phyloP scores from a whole-genome alignment of 2,329 filamentous ascomycete species.

The Byssoonygena ceratinophila region DNA sequence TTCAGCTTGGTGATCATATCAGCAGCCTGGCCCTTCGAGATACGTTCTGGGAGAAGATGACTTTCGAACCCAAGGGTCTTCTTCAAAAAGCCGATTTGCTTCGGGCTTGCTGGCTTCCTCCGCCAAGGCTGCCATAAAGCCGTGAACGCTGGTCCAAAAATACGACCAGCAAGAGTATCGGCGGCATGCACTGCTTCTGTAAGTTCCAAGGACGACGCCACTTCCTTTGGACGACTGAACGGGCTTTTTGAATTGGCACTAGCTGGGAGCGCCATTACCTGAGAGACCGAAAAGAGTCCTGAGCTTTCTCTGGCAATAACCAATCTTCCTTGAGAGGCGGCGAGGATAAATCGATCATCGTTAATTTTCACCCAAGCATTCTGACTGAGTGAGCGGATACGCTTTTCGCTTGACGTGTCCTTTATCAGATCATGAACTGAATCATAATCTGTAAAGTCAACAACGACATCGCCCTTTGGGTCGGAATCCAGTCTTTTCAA shows the following conservation, averaged over 20 bases:
- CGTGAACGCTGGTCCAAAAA: conserved; percentile 60
- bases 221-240: conserved; percentile 56
- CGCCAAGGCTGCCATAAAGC: conserved; percentile 60
- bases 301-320: conserved; percentile 34
- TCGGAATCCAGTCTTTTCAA: background rate
- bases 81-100: conserved; percentile 39
- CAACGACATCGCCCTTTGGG: conserved; percentile 33
- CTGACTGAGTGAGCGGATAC: conserved; percentile 65
- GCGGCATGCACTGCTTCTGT: conserved; percentile 69
- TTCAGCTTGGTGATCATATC: conserved; percentile 90
- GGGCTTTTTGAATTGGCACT: conserved; percentile 37
- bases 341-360: conserved; percentile 60
- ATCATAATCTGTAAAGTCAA: conserved; percentile 83
- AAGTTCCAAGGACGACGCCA: conserved; percentile 58
- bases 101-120: conserved; percentile 47
- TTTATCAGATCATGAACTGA: conserved; percentile 83
- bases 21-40: conserved; percentile 70
- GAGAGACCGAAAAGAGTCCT: conserved; percentile 25
- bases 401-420: conserved; percentile 65
- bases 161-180: conserved; percentile 63
- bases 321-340: conserved; percentile 52
- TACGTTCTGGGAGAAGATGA: conserved; percentile 48
- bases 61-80: conserved; percentile 40
- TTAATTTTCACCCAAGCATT: conserved; percentile 74
- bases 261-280: conserved; percentile 24